These are phyloP conservation scores for Mycena latifolia DNA, from an alignment of 768 basidiomycete genomes.

Conservation along the genomic window DNA sequence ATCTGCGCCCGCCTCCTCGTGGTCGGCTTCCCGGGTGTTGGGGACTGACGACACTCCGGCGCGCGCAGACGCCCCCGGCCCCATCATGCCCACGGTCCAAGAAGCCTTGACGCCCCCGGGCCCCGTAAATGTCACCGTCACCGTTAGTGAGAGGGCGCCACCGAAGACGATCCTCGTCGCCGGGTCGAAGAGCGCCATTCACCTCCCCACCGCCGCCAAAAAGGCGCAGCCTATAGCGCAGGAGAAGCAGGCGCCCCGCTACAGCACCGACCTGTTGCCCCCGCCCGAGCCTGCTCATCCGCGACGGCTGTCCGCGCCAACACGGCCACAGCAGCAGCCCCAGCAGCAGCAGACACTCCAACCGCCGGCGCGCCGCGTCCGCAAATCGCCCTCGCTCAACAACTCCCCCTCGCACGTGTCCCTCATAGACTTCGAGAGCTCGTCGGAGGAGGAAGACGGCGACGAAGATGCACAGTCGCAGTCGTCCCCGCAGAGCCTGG, in stretches of 20 bases:
- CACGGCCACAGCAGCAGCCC: neutral
- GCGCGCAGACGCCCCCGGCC: too few species aligned
- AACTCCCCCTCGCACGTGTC: slow-evolving; percentile 28
- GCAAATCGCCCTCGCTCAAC: slow-evolving; percentile 23
- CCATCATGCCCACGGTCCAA: too few species aligned
- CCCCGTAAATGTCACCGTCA: neutral
- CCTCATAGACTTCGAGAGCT: slow-evolving; percentile 31
- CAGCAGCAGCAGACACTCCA: slow-evolving; percentile 10
- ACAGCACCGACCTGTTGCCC: slow-evolving; percentile 2
- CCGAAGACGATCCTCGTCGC: slow-evolving; percentile 13
- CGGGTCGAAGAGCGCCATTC: too few species aligned
- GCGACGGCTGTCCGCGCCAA: too few species aligned
- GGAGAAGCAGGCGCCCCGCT: neutral
- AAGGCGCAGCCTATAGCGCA: neutral
- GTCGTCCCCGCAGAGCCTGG: neutral
- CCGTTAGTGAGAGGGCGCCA: neutral
- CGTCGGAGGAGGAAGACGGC: slow-evolving; percentile 22
- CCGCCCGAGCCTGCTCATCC: neutral
- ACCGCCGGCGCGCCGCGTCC: slow-evolving; percentile 12
- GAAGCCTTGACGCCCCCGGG: neutral
- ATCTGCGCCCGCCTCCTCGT: slow-evolving; percentile 21
- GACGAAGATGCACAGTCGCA: slow-evolving; percentile 8
- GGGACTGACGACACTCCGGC: too few species aligned
- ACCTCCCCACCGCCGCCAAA: slow-evolving; percentile 11
- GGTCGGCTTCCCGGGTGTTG: too few species aligned